phyloP scores from a whole-genome alignment of 495 filamentous ascomycete genomes.

The Hyaloscypha variabilis region DNA sequence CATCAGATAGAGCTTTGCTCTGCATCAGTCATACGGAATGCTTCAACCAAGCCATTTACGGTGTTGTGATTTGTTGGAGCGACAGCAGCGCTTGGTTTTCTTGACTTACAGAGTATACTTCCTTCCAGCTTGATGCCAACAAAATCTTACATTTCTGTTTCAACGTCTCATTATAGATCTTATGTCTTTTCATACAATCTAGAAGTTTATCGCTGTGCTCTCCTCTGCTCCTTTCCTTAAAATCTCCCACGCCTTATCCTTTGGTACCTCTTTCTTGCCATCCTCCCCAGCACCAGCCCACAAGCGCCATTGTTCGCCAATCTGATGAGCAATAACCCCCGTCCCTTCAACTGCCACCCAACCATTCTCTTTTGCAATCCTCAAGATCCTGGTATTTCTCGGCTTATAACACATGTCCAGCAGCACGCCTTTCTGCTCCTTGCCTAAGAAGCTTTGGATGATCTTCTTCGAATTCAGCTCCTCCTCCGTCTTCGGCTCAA shows the following conservation, averaged over 20 bases:
- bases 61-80: no score
- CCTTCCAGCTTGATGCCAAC: not conserved
- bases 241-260: constrained; percentile 24
- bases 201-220: constrained; percentile 26
- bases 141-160: not conserved
- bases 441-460: constrained; percentile 51
- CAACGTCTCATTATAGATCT: not conserved
- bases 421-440: constrained; percentile 58
- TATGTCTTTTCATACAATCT: not conserved
- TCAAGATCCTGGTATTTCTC: constrained; percentile 61
- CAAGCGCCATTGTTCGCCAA: constrained; percentile 29
- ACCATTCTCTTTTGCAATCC: constrained; percentile 59
- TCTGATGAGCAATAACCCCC: constrained; percentile 33
- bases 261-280: constrained; percentile 6
- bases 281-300: constrained; percentile 32
- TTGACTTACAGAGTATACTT: no score
- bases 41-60: no score
- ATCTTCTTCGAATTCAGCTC: constrained; percentile 58
- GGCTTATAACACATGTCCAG: constrained; percentile 77
- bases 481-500: constrained; percentile 57
- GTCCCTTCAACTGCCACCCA: constrained; percentile 58
- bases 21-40: no score
- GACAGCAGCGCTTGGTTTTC: no score
- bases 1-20: no score
- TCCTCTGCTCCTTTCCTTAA: constrained; percentile 24